These are phyloP conservation scores for Calocybe indica DNA, from an alignment of 768 basidiomycete species.

Conservation along the genomic window DNA sequence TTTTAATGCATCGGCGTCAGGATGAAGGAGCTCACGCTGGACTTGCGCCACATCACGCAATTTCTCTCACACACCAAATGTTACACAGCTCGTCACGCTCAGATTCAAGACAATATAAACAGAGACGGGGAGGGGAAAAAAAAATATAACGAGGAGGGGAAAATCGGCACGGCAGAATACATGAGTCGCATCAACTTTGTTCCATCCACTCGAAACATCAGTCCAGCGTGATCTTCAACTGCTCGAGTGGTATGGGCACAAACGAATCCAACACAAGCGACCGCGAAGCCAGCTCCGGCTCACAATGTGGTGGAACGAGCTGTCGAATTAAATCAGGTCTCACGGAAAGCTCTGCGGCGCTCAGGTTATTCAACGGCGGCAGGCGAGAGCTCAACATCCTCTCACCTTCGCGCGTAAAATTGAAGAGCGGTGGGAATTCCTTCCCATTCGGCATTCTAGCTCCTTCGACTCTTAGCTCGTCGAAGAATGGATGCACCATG, in stretches of 20 bases:
- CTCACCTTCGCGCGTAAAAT: constrained; percentile 91
- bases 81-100: constrained; percentile 16
- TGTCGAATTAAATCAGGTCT: constrained; percentile 90
- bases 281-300: constrained; percentile 82
- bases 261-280: constrained; percentile 86
- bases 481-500: constrained; percentile 96
- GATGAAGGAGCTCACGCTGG: constrained; percentile 15
- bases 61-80: constrained; percentile 14
- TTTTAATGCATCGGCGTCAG: neutral
- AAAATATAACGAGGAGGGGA: constrained; percentile 16
- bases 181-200: neutral
- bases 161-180: constrained; percentile 13
- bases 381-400: constrained; percentile 7
- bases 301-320: constrained; percentile 87
- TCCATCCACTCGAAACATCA: constrained; percentile 32
- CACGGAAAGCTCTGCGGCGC: constrained; percentile 79
- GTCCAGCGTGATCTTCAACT: constrained; percentile 91
- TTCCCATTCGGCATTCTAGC: constrained; percentile 96
- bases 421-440: constrained; percentile 89
- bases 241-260: constrained; percentile 95
- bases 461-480: constrained; percentile 87
- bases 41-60: constrained; percentile 42
- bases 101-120: constrained; percentile 41
- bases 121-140: constrained; percentile 20
- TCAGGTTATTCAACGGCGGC: constrained; percentile 1